These are phyloP conservation scores for Vigna trinervia DNA, from an alignment of 306 rosid genomes.

Conservation along the genomic window DNA sequence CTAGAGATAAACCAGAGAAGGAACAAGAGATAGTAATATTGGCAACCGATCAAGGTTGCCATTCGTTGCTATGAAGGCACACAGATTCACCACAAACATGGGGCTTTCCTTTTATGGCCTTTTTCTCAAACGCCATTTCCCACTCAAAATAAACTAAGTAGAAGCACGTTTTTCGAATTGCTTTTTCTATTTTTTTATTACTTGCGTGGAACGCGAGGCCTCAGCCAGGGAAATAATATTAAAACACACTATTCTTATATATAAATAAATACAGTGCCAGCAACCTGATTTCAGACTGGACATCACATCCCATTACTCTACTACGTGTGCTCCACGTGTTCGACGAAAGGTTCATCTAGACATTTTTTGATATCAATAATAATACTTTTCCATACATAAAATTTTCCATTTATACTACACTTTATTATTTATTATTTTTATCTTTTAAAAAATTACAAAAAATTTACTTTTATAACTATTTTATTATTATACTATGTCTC, in stretches of 20 bases:
- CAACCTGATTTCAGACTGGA: not conserved
- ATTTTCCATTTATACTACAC: too few species aligned
- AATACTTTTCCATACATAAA: too few species aligned
- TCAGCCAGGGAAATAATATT: not conserved
- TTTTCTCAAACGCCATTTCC: not conserved
- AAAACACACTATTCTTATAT: too few species aligned
- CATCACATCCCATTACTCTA: not conserved
- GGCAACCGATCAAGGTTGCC: conserved; percentile 53
- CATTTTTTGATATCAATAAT: too few species aligned
- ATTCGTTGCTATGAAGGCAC: conserved; percentile 24
- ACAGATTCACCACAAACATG: not conserved
- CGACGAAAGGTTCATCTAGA: too few species aligned
- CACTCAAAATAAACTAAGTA: not conserved
- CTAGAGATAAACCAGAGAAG: conserved; percentile 47
- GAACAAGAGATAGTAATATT: conserved; percentile 52
- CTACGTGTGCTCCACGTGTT: not conserved
- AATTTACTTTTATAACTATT: too few species aligned
- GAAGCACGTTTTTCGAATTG: not conserved
- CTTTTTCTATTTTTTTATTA: conserved; percentile 21
- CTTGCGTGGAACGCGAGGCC: conserved; percentile 48
- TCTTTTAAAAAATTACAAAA: too few species aligned
- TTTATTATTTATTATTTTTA: too few species aligned
- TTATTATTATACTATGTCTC: too few species aligned
- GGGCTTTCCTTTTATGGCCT: conserved; percentile 30
- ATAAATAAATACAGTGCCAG: not conserved